phyloP scores from a whole-genome alignment of 2,329 filamentous ascomycete genomes.

The Clathrospora elynae region DNA sequence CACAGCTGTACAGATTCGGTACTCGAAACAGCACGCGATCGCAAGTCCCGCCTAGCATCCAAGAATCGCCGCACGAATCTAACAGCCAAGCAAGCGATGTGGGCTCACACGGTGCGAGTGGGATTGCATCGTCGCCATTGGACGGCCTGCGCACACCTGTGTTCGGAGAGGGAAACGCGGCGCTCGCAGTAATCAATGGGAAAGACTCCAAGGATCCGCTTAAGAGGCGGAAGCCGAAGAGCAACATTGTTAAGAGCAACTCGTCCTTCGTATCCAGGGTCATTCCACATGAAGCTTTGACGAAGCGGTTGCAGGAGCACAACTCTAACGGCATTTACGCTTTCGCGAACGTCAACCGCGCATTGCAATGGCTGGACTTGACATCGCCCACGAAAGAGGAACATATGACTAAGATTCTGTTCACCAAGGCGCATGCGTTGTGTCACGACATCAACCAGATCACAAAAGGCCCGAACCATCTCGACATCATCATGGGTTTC shows the following conservation, averaged over 20 bases:
- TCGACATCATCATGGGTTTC: constrained; percentile 94
- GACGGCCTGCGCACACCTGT: constrained; percentile 58
- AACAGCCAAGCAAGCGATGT: constrained; percentile 54
- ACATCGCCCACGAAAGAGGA: constrained; percentile 80
- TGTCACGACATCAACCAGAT: constrained; percentile 89
- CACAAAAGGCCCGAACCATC: constrained; percentile 78
- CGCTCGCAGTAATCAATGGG: constrained; percentile 63
- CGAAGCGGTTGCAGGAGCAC: constrained; percentile 79
- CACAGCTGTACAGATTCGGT: constrained; percentile 49
- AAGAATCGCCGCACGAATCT: constrained; percentile 51
- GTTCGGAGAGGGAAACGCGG: constrained; percentile 85
- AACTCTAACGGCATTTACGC: constrained; percentile 80
- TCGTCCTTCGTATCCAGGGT: constrained; percentile 98
- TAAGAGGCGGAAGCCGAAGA: constrained; percentile 93
- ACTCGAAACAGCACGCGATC: constrained; percentile 51
- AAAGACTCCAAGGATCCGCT: constrained; percentile 69
- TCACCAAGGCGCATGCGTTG: constrained; percentile 93
- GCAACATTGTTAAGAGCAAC: constrained; percentile 97
- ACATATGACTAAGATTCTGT: constrained; percentile 92
- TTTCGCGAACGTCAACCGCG: constrained; percentile 94
- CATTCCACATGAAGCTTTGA: constrained; percentile 81
- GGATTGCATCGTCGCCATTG: constrained; percentile 37
- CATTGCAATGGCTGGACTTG: constrained; percentile 94
- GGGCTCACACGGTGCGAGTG: constrained; percentile 51
- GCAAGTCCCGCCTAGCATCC: constrained; percentile 53